Evolutionary conservation across 1,284 basidiomycete species (phyloP).

Genomic region (Afroboletus lepidellus): DNA sequence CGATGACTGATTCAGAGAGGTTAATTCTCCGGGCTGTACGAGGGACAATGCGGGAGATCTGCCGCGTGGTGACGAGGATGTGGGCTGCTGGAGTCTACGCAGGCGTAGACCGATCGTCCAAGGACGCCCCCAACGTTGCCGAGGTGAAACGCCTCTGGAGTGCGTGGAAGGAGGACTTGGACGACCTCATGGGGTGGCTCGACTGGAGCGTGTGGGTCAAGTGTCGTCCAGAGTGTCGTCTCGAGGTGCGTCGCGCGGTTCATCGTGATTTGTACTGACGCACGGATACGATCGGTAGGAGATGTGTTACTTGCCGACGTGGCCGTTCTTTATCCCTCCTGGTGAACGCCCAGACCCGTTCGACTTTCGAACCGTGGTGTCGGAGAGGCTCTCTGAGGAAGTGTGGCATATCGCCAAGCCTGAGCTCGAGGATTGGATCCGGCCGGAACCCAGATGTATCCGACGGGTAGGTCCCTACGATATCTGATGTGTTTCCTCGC

Average conservation of each 20-base stretch:
- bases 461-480: constrained; percentile 5
- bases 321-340: constrained; percentile 34
- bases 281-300: constrained; percentile 33
- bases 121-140: not conserved
- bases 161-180: constrained; percentile 31
- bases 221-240: constrained; percentile 36
- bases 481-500: no score
- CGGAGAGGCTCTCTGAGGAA: not conserved
- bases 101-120: constrained; percentile 28
- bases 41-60: constrained; percentile 44
- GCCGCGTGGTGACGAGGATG: constrained; percentile 42
- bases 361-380: not conserved
- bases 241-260: constrained; percentile 26
- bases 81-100: constrained; percentile 41
- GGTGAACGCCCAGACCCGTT: not conserved
- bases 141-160: constrained; percentile 12
- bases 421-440: constrained; percentile 21
- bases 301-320: constrained; percentile 48
- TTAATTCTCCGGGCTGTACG: constrained; percentile 36
- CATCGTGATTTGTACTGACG: not conserved
- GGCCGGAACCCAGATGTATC: constrained; percentile 25
- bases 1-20: constrained; percentile 38
- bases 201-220: constrained; percentile 43
- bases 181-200: constrained; percentile 38
- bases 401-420: not conserved